phyloP scores from a whole-genome alignment of 441 rosid species.

The Gossypium aridum region DNA sequence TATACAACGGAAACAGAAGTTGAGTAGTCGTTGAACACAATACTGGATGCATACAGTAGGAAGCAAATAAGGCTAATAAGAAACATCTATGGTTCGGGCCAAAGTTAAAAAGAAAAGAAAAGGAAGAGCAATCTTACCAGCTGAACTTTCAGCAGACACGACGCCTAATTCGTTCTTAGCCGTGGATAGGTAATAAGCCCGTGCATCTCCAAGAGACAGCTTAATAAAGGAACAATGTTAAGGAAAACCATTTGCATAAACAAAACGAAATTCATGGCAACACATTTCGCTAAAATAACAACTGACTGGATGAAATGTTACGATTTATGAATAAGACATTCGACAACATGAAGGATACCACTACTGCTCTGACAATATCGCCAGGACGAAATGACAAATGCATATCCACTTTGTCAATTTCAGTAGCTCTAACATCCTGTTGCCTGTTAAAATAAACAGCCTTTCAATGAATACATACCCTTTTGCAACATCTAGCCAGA shows the following conservation, averaged over 20 bases:
- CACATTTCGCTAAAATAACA: background rate
- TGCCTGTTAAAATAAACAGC: constrained; percentile 41
- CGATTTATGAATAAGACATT: background rate
- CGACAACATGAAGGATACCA: constrained; percentile 58
- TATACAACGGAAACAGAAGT: constrained; percentile 12
- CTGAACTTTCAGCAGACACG: constrained; percentile 76
- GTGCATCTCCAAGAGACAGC: constrained; percentile 93
- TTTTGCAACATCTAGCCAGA: background rate
- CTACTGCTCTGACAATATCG: constrained; percentile 78
- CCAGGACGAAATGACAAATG: constrained; percentile 74
- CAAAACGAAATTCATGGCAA: background rate
- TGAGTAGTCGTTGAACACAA: background rate
- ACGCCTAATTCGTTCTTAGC: constrained; percentile 92
- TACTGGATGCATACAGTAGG: background rate
- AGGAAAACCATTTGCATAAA: constrained; percentile 17
- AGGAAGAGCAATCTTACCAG: constrained; percentile 39
- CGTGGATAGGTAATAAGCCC: constrained; percentile 86
- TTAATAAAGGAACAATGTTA: constrained; percentile 27
- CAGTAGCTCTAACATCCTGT: constrained; percentile 91
- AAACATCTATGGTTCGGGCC: background rate
- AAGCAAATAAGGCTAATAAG: background rate
- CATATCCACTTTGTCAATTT: constrained; percentile 93
- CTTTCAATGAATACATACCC: background rate
- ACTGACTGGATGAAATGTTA: background rate
- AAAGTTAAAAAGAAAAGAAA: background rate